Evolutionary conservation across 1,284 basidiomycete species (phyloP).

Genomic region (Apiotrichum akiyoshidainum): DNA sequence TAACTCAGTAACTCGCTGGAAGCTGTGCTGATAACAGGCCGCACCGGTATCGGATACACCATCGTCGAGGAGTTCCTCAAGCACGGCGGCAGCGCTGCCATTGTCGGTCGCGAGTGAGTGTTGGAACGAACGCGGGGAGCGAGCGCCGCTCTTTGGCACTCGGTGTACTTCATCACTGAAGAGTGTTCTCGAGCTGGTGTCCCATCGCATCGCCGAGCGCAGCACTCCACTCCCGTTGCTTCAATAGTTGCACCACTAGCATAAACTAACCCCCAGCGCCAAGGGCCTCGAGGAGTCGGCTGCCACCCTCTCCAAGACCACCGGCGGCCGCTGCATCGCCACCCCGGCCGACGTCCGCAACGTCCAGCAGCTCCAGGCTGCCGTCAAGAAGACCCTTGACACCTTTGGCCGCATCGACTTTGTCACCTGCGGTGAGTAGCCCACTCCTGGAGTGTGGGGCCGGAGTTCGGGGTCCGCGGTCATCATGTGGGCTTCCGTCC

Average conservation of each 20-base stretch:
- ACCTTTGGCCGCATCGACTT: conserved; percentile 87
- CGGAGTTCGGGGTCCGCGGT: too few species aligned
- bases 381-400: conserved; percentile 71
- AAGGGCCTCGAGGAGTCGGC: conserved; percentile 72
- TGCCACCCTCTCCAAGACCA: conserved; percentile 64
- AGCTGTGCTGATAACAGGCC: conserved; percentile 22
- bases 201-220: too few species aligned
- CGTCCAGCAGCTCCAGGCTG: conserved; percentile 67
- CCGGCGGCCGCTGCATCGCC: conserved; percentile 69
- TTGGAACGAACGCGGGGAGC: not conserved
- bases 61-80: conserved; percentile 85
- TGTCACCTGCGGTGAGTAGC: conserved; percentile 74
- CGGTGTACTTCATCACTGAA: too few species aligned
- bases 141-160: too few species aligned
- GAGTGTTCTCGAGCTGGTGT: too few species aligned
- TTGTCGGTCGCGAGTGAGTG: conserved; percentile 79
- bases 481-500: too few species aligned
- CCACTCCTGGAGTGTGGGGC: too few species aligned
- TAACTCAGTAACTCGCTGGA: conserved; percentile 1
- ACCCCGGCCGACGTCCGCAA: conserved; percentile 80
- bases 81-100: conserved; percentile 76
- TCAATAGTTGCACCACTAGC: not conserved
- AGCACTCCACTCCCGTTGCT: too few species aligned
- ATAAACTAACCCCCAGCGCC: conserved; percentile 54
- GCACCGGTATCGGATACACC: conserved; percentile 85